A percentile compares a stretch with the other conserved stretches of the same genome.
Evolutionary conservation across 1,284 basidiomycete species (phyloP).

Genomic region (Ustilago lituana): DNA sequence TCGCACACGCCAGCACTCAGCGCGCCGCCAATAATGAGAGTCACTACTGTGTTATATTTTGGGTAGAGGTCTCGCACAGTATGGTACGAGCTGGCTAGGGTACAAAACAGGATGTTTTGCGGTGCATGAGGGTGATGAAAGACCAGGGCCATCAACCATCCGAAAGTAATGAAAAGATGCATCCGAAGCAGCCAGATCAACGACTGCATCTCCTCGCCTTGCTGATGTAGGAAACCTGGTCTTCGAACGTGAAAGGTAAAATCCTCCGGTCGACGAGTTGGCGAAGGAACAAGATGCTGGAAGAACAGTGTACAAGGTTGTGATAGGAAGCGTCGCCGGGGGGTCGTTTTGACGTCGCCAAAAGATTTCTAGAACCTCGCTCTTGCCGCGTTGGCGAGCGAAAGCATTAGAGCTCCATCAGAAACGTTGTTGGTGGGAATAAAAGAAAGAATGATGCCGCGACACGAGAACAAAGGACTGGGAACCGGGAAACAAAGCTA

Average conservation of each 20-base stretch:
- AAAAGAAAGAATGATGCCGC: conserved; percentile 9
- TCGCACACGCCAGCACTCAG: too few species aligned
- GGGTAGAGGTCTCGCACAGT: conserved; percentile 8
- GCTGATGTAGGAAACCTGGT: not conserved
- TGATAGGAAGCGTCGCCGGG: conserved; percentile 6
- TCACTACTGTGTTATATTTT: conserved; percentile 21
- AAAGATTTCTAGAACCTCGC: not conserved
- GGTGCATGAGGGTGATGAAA: conserved; percentile 1
- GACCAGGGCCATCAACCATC: not conserved
- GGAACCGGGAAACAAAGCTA: not conserved
- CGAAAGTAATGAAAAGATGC: conserved; percentile 1
- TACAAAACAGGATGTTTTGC: conserved; percentile 18
- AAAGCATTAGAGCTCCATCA: not conserved
- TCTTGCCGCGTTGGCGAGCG: too few species aligned
- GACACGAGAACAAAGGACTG: conserved; percentile 14
- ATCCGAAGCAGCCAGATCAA: conserved; percentile 22
- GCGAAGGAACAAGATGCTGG: conserved; percentile 21
- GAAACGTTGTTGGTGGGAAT: not conserved
- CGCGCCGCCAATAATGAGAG: not conserved
- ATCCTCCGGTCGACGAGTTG: conserved; percentile 15
- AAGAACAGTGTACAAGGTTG: conserved; percentile 18
- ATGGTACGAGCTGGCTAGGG: conserved; percentile 17
- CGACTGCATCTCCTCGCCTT: conserved; percentile 4
- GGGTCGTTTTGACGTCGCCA: conserved; percentile 6
- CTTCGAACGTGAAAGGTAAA: not conserved